These are phyloP conservation scores for Mycena kentingensis DNA, from an alignment of 768 basidiomycete species.

Conservation along the genomic window DNA sequence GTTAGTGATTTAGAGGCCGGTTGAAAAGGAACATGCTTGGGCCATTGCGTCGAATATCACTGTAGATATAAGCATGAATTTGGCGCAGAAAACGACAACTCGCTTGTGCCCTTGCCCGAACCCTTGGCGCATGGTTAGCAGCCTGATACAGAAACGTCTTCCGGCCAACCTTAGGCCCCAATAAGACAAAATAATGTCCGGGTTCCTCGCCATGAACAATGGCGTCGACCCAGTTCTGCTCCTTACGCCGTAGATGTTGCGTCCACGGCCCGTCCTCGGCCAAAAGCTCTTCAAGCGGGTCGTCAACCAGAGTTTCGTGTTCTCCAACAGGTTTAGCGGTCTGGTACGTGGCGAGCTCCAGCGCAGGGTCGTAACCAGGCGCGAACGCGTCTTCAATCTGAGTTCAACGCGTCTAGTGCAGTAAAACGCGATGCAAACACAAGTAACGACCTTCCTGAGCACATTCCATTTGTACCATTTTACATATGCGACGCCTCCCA, in stretches of 20 bases:
- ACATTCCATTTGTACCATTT: slow-evolving; percentile 84
- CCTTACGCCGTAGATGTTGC: slow-evolving; percentile 66
- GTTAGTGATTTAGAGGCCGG: no score
- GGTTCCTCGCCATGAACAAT: slow-evolving; percentile 75
- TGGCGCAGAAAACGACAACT: no score
- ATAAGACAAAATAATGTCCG: slow-evolving; percentile 74
- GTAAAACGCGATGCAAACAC: background rate
- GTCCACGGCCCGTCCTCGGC: slow-evolving; percentile 47
- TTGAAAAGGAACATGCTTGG: no score
- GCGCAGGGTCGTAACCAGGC: slow-evolving; percentile 80
- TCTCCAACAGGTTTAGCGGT: slow-evolving; percentile 36
- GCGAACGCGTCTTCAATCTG: slow-evolving; percentile 81
- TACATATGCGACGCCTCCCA: slow-evolving; percentile 72
- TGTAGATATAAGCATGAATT: no score
- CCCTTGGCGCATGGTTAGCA: slow-evolving; percentile 43
- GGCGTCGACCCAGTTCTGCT: slow-evolving; percentile 74
- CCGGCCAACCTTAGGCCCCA: slow-evolving; percentile 69
- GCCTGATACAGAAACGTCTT: no score
- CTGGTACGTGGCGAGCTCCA: slow-evolving; percentile 64
- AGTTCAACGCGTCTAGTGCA: slow-evolving; percentile 8
- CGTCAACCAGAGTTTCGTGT: slow-evolving; percentile 27
- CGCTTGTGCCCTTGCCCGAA: slow-evolving; percentile 80
- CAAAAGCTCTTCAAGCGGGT: slow-evolving; percentile 27
- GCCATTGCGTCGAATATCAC: slow-evolving; percentile 85
- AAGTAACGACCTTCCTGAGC: slow-evolving; percentile 63